phyloP scores from a whole-genome alignment of 192 early-diverging fungal species.

The Entomortierella parvispora region DNA sequence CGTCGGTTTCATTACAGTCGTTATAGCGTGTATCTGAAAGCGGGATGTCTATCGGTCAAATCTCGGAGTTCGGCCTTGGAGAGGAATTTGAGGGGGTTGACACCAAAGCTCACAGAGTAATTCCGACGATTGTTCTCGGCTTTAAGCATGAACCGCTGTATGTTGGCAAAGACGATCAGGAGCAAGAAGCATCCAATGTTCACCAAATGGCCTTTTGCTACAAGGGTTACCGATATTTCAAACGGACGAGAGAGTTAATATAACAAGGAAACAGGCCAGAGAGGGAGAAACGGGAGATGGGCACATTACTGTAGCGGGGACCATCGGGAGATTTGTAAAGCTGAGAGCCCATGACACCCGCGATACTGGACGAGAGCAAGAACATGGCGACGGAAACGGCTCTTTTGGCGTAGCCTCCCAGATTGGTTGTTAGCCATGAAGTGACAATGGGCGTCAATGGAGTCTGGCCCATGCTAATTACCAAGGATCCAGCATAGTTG shows the following conservation, averaged over 20 bases:
- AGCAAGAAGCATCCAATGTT: slow-evolving; percentile 7
- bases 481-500: slow-evolving; percentile 24
- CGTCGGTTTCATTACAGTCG: no score
- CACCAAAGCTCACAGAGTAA: slow-evolving; percentile 40
- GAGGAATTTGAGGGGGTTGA: slow-evolving; percentile 35
- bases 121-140: slow-evolving; percentile 36
- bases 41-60: slow-evolving; percentile 38
- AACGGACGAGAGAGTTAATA: background rate
- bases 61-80: slow-evolving; percentile 38
- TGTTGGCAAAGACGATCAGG: background rate
- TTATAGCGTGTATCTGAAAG: slow-evolving; percentile 37
- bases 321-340: slow-evolving; percentile 16
- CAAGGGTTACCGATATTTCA: background rate
- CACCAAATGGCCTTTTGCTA: slow-evolving; percentile 29
- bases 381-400: slow-evolving; percentile 30
- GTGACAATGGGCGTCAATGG: slow-evolving; percentile 29
- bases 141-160: slow-evolving; percentile 26
- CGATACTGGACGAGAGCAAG: slow-evolving; percentile 22
- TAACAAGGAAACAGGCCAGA: background rate
- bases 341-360: slow-evolving; percentile 19
- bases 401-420: slow-evolving; percentile 35
- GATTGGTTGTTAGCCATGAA: slow-evolving; percentile 42
- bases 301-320: slow-evolving; percentile 22
- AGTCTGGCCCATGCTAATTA: slow-evolving; percentile 38
- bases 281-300: background rate